A percentile compares a stretch with the other conserved stretches of the same genome.
Conservation (phyloP, 495 filamentous ascomycete species). For the Aspergillus diversus region DNA sequence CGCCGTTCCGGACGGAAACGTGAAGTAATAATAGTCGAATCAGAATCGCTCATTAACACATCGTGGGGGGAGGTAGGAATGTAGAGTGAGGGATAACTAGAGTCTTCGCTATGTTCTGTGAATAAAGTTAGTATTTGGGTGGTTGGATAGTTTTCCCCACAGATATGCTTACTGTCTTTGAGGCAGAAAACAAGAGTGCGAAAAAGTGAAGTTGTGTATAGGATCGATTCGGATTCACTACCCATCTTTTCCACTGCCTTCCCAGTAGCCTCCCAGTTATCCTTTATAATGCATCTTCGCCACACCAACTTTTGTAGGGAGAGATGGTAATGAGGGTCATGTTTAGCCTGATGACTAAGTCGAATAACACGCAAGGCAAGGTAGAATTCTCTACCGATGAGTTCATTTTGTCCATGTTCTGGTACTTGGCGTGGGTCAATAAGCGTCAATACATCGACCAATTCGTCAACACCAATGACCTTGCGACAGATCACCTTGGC, state of each 20-base stretch:
- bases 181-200: constrained; percentile 37
- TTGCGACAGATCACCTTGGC: constrained; percentile 67
- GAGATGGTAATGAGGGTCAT: constrained; percentile 53
- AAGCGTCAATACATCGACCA: constrained; percentile 85
- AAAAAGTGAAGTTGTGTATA: constrained; percentile 37
- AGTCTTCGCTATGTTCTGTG: constrained; percentile 20
- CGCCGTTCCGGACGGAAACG: constrained; percentile 57
- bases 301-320: constrained; percentile 73
- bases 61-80: constrained; percentile 52
- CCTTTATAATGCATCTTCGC: constrained; percentile 77
- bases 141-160: constrained; percentile 7
- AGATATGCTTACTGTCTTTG: constrained; percentile 35
- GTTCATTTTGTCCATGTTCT: constrained; percentile 39
- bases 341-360: constrained; percentile 53
- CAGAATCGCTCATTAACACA: constrained; percentile 50
- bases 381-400: constrained; percentile 63
- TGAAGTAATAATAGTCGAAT: constrained; percentile 54
- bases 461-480: constrained; percentile 63
- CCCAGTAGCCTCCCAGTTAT: constrained; percentile 69
- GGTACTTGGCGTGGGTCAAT: constrained; percentile 46
- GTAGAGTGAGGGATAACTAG: constrained; percentile 35
- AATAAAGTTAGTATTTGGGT: constrained; percentile 20
- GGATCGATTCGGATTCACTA: constrained; percentile 26
- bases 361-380: constrained; percentile 70
- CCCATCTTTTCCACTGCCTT: constrained; percentile 35